Base-by-base conservation (phyloP, 805 yeast genomes). In the Ogataea pilisensis region DNA sequence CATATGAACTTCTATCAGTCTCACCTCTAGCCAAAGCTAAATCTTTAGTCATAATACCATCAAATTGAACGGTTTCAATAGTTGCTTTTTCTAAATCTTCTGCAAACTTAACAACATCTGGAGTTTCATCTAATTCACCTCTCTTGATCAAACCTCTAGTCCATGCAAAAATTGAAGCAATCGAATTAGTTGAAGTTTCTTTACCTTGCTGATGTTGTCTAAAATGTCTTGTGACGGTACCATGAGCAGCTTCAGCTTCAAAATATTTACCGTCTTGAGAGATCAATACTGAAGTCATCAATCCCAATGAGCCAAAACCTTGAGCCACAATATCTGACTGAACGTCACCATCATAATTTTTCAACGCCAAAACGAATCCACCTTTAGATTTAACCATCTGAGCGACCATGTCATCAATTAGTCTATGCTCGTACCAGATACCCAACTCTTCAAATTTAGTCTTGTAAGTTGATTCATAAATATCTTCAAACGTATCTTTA, bases 401-500 rank as follows among this genome's bases (percentile, higher is more conserved):
- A 4, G 91, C 91, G 45, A 85, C 93, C 89, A 85, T 85, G 60
- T 85, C 93, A 63, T 85, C 93, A 48, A 85, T 85, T 58, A 85
- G 72, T 64, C 93, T 76, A 63, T 85, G 93, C 62, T 85, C 90
- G 54, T 83, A 85, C 70, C 78, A 75, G 49, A 85, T 73, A 18
- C 82, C 84, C 26, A 68, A 67, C 12, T 65, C 63, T 54, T 82
- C 86, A 53, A 83, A 83, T 41, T 73, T 63, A 9, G 63, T 14
- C 54, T 76, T 72, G 66, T 84, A 85, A 33, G 69, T 67, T 14
- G 69, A 41, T 38, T 80, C 86, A 53, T 75, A 85, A 38, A 84
- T 60, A 45, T 73, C 78, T 62, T 81, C 80, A 69, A 85, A 85
- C 44, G 84, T 82, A 57, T 85, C 91, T 61, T 83, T 85, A 68